Conservation (phyloP, 768 basidiomycete genomes). For the Auricularia cornea region DNA sequence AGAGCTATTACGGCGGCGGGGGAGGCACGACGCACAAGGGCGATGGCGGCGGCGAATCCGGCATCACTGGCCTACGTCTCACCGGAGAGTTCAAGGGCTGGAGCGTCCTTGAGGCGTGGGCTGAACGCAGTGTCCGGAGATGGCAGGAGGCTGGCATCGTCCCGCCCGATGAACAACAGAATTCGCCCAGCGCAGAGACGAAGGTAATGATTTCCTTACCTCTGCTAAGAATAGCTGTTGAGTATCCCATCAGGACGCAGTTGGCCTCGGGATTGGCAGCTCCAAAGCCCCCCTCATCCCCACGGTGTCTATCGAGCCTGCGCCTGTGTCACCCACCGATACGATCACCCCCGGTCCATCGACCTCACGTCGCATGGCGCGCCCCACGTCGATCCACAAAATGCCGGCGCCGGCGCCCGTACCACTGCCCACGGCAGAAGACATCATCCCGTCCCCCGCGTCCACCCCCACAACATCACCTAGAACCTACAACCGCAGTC, state of each 20-base stretch:
- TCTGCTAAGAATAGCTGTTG: not conserved
- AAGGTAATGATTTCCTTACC: not conserved
- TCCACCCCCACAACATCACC: not conserved
- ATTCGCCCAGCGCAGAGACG: not conserved
- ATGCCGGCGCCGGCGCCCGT: constrained; percentile 65
- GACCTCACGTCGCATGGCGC: constrained; percentile 14
- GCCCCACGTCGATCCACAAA: constrained; percentile 57
- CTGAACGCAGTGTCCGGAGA: constrained; percentile 75
- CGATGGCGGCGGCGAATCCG: constrained; percentile 68
- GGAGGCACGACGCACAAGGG: constrained; percentile 50
- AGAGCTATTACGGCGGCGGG: constrained; percentile 79
- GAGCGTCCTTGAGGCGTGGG: constrained; percentile 90
- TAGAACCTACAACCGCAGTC: not conserved
- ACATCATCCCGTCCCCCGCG: constrained; percentile 41
- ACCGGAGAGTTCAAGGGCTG: constrained; percentile 86
- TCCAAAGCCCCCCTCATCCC: constrained; percentile 13
- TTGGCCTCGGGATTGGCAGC: constrained; percentile 7
- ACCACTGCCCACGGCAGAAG: constrained; percentile 54
- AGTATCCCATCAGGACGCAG: constrained; percentile 1
- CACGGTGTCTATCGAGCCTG: constrained; percentile 17
- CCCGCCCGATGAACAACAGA: constrained; percentile 36
- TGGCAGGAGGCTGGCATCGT: constrained; percentile 80
- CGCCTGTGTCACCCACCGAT: constrained; percentile 3
- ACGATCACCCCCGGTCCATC: not conserved
- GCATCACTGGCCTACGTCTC: constrained; percentile 62